These are phyloP conservation scores for Mucor saturninus DNA, from an alignment of 371 early-diverging fungal genomes.

Conservation along the genomic window DNA sequence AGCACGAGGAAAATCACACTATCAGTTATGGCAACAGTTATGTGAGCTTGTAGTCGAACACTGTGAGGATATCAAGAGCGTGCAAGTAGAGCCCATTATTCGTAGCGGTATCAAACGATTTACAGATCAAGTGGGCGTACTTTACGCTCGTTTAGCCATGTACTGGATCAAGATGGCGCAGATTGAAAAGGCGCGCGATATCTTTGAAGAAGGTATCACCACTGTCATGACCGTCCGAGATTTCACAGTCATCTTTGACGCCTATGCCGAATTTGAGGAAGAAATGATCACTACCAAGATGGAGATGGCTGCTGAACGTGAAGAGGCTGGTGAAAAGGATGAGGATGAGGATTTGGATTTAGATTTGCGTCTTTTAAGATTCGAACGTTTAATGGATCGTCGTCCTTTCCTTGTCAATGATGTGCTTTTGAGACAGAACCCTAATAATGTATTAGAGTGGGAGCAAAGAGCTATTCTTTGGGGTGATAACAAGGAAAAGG, in stretches of 20 bases:
- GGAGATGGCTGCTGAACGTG: slow-evolving; percentile 72
- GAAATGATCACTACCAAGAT: slow-evolving; percentile 76
- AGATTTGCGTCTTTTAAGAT: slow-evolving; percentile 83
- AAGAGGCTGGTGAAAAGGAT: slow-evolving; percentile 55
- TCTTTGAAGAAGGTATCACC: slow-evolving; percentile 91
- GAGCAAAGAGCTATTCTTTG: slow-evolving; percentile 80
- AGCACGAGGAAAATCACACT: slow-evolving; percentile 73
- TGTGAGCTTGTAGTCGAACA: slow-evolving; percentile 84
- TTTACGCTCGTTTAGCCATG: slow-evolving; percentile 89
- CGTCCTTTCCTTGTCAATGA: slow-evolving; percentile 95
- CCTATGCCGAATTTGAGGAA: slow-evolving; percentile 93
- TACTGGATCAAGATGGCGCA: slow-evolving; percentile 81
- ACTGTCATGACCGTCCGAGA: slow-evolving; percentile 90
- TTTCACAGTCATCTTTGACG: slow-evolving; percentile 95
- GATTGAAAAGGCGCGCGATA: slow-evolving; percentile 87
- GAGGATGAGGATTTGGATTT: slow-evolving; percentile 72
- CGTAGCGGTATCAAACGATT: slow-evolving; percentile 88
- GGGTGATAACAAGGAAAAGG: slow-evolving; percentile 63
- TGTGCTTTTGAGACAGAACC: slow-evolving; percentile 91
- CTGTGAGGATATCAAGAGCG: slow-evolving; percentile 65
- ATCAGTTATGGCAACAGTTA: slow-evolving; percentile 88
- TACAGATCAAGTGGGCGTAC: slow-evolving; percentile 84
- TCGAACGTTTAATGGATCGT: slow-evolving; percentile 91
- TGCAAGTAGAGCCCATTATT: slow-evolving; percentile 83
- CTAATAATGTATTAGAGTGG: slow-evolving; percentile 93